Evolutionary conservation across 306 rosid species (phyloP).

Genomic region (Arachis hypogaea): DNA sequence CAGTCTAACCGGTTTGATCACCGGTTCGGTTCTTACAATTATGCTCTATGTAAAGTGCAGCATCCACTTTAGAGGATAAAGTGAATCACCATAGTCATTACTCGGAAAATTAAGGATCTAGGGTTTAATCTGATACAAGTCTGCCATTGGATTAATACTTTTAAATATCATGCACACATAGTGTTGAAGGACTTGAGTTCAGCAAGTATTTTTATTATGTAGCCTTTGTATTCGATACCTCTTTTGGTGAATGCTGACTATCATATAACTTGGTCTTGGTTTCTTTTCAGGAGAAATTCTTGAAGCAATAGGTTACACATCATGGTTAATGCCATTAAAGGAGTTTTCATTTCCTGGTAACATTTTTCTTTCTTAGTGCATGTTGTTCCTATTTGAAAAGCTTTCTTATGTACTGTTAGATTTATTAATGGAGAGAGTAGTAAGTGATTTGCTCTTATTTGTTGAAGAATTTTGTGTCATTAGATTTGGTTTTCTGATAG

Average conservation of each 20-base stretch:
- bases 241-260: conserved; percentile 18
- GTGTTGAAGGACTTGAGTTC: not conserved
- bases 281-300: conserved; percentile 29
- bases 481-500: not conserved
- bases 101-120: not conserved
- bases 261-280: conserved; percentile 8
- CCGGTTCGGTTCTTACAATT: too few relatives aligned
- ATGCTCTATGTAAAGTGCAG: not conserved
- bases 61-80: not conserved
- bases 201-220: not conserved
- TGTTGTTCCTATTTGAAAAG: not conserved
- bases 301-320: conserved; percentile 19
- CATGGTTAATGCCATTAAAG: conserved; percentile 61
- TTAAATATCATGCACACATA: not conserved
- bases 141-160: not conserved
- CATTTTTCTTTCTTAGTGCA: not conserved
- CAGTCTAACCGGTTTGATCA: too few relatives aligned
- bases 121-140: not conserved
- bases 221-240: not conserved
- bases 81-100: not conserved
- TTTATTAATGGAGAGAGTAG: not conserved
- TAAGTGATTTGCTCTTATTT: conserved; percentile 2
- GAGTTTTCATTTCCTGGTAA: conserved; percentile 55
- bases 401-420: not conserved
- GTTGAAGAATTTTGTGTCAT: not conserved